Percentiles rank a stretch among this genome's conserved stretches.
Conservation (phyloP, 257 asterid species). For the Solanum corneliomulleri region DNA sequence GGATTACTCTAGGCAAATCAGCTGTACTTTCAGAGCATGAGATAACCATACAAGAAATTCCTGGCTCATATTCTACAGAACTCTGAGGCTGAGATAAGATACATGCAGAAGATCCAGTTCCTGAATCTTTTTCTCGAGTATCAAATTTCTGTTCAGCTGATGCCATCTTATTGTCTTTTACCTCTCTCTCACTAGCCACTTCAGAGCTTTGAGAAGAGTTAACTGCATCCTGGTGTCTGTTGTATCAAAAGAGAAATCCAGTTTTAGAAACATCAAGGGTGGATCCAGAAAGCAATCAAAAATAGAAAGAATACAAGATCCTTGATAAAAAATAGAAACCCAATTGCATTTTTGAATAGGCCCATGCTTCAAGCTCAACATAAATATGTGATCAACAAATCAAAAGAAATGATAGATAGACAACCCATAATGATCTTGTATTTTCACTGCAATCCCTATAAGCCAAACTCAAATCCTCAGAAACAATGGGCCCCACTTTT, state of each 20-base stretch:
- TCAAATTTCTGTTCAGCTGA: constrained; percentile 10
- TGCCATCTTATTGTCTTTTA: constrained; percentile 9
- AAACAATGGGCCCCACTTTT: neutral
- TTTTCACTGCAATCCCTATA: neutral
- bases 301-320: neutral
- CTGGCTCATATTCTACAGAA: constrained; percentile 4
- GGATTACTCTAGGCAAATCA: constrained; percentile 6
- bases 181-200: constrained; percentile 4
- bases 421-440: neutral
- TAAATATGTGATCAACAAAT: neutral
- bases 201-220: constrained; percentile 22
- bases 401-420: neutral
- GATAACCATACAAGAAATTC: constrained; percentile 2
- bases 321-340: neutral
- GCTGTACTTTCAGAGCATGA: neutral
- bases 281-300: neutral
- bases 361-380: neutral
- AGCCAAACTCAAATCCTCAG: neutral
- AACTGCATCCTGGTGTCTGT: constrained; percentile 23
- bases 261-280: neutral
- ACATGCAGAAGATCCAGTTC: constrained; percentile 10
- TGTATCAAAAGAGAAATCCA: neutral
- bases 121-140: neutral
- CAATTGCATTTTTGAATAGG: neutral
- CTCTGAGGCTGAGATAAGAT: constrained; percentile 10